Evolutionary conservation across 2,329 filamentous ascomycete species (phyloP).

Genomic region (Penicillium polonicum): DNA sequence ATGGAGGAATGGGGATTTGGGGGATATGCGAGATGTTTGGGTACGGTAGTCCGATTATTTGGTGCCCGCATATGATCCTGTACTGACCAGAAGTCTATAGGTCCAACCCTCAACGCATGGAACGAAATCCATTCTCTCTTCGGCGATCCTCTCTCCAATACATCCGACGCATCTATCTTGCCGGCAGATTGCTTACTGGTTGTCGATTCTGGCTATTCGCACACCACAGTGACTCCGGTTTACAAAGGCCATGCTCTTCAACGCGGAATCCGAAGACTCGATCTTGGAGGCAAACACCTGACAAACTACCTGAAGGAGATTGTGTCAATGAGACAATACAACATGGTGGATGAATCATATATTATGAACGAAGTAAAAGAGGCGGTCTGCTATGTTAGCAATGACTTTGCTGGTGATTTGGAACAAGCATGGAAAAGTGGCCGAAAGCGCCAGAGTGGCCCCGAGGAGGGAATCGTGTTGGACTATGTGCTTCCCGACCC

Average conservation of each 20-base stretch:
- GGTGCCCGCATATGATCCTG: background rate
- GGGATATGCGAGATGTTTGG: constrained; percentile 75
- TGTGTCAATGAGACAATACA: constrained; percentile 86
- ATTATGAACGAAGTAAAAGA: constrained; percentile 98
- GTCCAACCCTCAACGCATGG: constrained; percentile 75
- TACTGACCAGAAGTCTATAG: constrained; percentile 42
- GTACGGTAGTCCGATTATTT: constrained; percentile 41
- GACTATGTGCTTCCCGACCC: constrained; percentile 92
- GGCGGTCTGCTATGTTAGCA: constrained; percentile 75
- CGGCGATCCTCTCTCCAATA: constrained; percentile 52
- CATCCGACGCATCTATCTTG: constrained; percentile 40
- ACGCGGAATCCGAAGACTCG: constrained; percentile 75
- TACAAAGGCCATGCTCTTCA: constrained; percentile 79
- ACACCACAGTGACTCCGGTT: constrained; percentile 85
- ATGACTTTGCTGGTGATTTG: constrained; percentile 73
- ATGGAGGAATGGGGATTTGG: constrained; percentile 97
- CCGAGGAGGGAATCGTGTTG: constrained; percentile 60
- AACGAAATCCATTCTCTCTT: constrained; percentile 72
- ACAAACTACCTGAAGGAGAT: constrained; percentile 91
- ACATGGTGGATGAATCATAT: constrained; percentile 90
- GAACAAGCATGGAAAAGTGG: constrained; percentile 82
- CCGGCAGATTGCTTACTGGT: constrained; percentile 82
- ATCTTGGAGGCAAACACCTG: constrained; percentile 87
- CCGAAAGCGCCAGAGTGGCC: constrained; percentile 39
- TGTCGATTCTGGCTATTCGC: constrained; percentile 88